Evolutionary conservation across 2,329 filamentous ascomycete genomes (phyloP).

Genomic region (Ophiostoma montium): DNA sequence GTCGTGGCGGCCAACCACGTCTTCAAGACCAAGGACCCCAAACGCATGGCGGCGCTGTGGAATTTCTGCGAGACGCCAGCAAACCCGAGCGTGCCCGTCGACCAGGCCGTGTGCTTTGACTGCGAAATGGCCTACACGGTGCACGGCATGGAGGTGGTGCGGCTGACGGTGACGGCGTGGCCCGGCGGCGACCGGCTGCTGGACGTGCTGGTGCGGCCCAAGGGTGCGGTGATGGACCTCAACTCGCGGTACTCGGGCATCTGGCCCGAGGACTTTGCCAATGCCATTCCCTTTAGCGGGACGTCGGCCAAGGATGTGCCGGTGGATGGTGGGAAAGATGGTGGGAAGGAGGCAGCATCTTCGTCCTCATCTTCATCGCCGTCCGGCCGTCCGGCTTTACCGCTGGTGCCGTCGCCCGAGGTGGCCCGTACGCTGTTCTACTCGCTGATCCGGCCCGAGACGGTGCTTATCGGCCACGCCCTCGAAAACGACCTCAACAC

Average conservation of each 20-base stretch:
- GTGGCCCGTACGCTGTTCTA: constrained; percentile 67
- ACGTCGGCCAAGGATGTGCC: not conserved
- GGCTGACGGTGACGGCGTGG: constrained; percentile 81
- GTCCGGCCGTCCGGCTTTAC: constrained; percentile 32
- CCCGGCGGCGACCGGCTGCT: constrained; percentile 60
- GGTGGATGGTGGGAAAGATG: not conserved
- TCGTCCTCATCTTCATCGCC: too few species aligned
- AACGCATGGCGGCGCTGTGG: constrained; percentile 61
- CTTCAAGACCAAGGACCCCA: constrained; percentile 67
- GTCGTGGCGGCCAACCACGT: constrained; percentile 60
- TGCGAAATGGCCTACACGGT: constrained; percentile 98
- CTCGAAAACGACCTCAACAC: constrained; percentile 92
- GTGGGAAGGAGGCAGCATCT: too few species aligned
- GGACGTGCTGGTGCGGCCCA: constrained; percentile 40
- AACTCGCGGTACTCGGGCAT: constrained; percentile 91
- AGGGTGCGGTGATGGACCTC: constrained; percentile 15
- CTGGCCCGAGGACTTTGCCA: constrained; percentile 58
- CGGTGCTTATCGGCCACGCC: constrained; percentile 80
- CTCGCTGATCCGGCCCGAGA: constrained; percentile 56
- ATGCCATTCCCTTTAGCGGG: constrained; percentile 43
- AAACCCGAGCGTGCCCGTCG: constrained; percentile 36
- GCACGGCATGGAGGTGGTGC: constrained; percentile 73
- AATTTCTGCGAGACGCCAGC: constrained; percentile 69
- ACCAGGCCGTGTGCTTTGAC: constrained; percentile 70
- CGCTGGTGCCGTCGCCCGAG: constrained; percentile 61